Base-by-base conservation (phyloP, 345 rosid genomes). In the Acer campestre region DNA sequence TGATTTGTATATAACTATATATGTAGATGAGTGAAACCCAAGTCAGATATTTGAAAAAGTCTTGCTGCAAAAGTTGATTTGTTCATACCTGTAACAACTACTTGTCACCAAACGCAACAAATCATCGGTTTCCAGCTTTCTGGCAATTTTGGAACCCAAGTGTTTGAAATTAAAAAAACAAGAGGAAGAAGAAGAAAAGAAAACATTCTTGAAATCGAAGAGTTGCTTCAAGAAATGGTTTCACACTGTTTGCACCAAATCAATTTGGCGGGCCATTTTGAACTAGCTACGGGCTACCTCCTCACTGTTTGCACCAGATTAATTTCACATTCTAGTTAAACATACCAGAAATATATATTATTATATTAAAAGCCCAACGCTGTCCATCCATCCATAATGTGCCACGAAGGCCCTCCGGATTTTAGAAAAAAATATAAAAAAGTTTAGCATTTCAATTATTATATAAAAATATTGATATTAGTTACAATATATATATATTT, bases 71-170 rank as follows among this genome's bases (percentile, higher is more conserved):
- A 55, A 27, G 14, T 56, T 1, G 27, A 25, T 25, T 25, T 25
- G 1, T 55, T 55, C 25, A 49, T 55, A 75, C 58, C 51, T 61
- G 77, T n/a, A 85, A 89, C 78, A 88, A 77, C 82, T 62, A 84
- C 89, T 68, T 73, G 80, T 80, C 82, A 88, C 89, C 98, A 84
- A 90, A 89, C 85, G 44, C 71, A 83, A 78, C 79, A 71, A 77
- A 78, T 82, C 82, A 70, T 68, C 73, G 55, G 77, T 76, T 73
- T 82, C 81, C 80, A 82, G 83, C 66, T 25, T 86, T 79, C 58
- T 20, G 71, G 58, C 20, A 14, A 58, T 35, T 71, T 67, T 13
- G 68, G 17, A 75, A 63, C n/a, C 4, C 27, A 49, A 29, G 77
- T 27, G 10, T 63, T 48, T 35, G 48, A 44, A 53, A 46, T 11